Evolutionary conservation across 2,329 filamentous ascomycete genomes (phyloP), one percentile per base, ranked within the genome.

Genomic region (Epichloe elymi): DNA sequence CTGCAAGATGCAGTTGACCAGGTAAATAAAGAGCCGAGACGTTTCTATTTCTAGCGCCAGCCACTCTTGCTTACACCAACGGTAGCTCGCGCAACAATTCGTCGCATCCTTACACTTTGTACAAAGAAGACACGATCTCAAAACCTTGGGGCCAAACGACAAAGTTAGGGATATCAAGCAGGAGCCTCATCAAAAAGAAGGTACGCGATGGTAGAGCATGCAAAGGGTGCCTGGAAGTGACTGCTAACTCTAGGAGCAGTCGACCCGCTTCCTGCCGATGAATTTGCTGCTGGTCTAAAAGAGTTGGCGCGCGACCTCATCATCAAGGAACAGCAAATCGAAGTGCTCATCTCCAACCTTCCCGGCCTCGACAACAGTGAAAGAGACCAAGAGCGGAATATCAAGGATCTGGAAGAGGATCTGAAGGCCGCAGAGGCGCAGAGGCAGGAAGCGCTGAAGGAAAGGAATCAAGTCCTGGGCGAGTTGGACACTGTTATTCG

Each of bases 1-100:
- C 74, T 93, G 52, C 88, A 94, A 68, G 86, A 93, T 70, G 83
- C 86, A 66, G 79, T 91, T 54, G 87, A 93, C 62, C 82, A 89
- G 75, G 86, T 87, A 70, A 36, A 19, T 42, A 7, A 15, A 20
- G 19, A 8, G 11, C 38, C 26, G 10, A 5, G 39, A 20, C 39
- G 12, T 36, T 67, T 26, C 33, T 6, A 5, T 39, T 5, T 33
- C 11, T 7, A 19, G 3, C 48, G 5, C 14, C 30, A 14, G 10
- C 19, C 30, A 4, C 5, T 37, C 5, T 37, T 48, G 48, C 46
- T 53, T 42, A 48, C 46, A 19, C 14, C 38, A 37, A 20, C 46
- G 47, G 39, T 54, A 86, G 82, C 75, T 86, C 36, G 78, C 79
- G 17, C 79, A 81, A 56, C 82, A 85, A 65, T 84, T 85, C 61